These are phyloP conservation scores for Allantophomopsis lycopodina DNA, from an alignment of 2,329 filamentous ascomycete genomes.

Conservation along the genomic window DNA sequence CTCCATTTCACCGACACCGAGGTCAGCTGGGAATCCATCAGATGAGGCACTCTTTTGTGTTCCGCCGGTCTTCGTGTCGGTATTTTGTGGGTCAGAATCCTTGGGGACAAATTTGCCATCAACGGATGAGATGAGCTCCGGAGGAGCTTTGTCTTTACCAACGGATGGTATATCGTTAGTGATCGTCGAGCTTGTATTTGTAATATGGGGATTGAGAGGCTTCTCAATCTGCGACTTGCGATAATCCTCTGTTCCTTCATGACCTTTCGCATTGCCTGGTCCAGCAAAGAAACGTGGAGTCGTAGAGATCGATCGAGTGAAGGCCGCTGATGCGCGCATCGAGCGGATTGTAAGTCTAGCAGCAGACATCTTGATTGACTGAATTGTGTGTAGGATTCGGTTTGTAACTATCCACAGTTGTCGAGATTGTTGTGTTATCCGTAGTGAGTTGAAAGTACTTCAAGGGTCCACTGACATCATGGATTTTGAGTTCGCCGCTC, in stretches of 20 bases:
- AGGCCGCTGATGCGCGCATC: slow-evolving; percentile 10
- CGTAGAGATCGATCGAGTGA: slow-evolving; percentile 9
- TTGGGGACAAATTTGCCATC: slow-evolving; percentile 41
- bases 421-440: background rate
- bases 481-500: too few relatives aligned
- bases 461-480: too few relatives aligned
- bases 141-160: slow-evolving; percentile 39
- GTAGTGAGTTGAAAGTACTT: background rate
- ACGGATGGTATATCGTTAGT: slow-evolving; percentile 47
- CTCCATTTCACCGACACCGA: slow-evolving; percentile 76
- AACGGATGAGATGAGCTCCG: slow-evolving; percentile 42
- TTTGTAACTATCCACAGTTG: background rate
- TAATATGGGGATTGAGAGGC: slow-evolving; percentile 45
- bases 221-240: slow-evolving; percentile 41
- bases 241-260: slow-evolving; percentile 37
- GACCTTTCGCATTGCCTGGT: slow-evolving; percentile 19
- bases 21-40: slow-evolving; percentile 40
- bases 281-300: slow-evolving; percentile 10
- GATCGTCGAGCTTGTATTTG: slow-evolving; percentile 50
- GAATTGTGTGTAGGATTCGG: background rate
- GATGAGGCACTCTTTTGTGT: slow-evolving; percentile 35
- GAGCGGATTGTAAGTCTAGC: slow-evolving; percentile 9
- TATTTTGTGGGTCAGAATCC: slow-evolving; percentile 46
- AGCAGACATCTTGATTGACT: slow-evolving; percentile 9
- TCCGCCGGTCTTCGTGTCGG: slow-evolving; percentile 50